A percentile compares a stretch with the other conserved stretches of the same genome.
phyloP scores from a whole-genome alignment of 306 rosid species.

The Neltuma alba region DNA sequence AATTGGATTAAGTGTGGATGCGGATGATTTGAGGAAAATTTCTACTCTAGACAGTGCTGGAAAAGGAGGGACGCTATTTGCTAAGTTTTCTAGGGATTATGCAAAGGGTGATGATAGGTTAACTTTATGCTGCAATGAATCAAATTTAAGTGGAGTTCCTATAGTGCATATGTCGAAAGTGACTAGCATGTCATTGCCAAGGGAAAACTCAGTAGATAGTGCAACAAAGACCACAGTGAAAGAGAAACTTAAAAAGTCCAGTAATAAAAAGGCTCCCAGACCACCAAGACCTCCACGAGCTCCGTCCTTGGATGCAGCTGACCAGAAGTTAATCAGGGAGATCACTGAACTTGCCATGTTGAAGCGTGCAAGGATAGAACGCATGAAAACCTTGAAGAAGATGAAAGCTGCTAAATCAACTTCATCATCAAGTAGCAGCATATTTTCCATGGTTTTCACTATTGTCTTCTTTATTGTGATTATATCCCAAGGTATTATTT shows the following conservation, averaged over 20 bases:
- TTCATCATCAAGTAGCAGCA: constrained; percentile 51
- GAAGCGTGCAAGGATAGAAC: constrained; percentile 84
- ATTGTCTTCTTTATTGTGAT: constrained; percentile 72
- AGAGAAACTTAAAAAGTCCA: constrained; percentile 67
- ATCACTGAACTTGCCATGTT: constrained; percentile 76
- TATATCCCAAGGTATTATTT: constrained; percentile 70
- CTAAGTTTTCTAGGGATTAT: constrained; percentile 49
- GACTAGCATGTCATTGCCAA: constrained; percentile 37
- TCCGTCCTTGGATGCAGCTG: constrained; percentile 83
- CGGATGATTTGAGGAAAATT: constrained; percentile 52
- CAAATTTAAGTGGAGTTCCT: constrained; percentile 40
- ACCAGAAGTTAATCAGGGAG: constrained; percentile 76
- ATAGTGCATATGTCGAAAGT: constrained; percentile 37
- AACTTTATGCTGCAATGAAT: constrained; percentile 36
- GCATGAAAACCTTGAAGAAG: constrained; percentile 82
- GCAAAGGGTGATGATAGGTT: constrained; percentile 45
- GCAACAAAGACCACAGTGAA: constrained; percentile 42
- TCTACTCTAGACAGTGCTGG: constrained; percentile 35
- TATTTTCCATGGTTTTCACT: constrained; percentile 78
- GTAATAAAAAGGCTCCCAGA: constrained; percentile 66
- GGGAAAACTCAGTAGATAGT: constrained; percentile 33
- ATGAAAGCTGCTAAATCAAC: constrained; percentile 61
- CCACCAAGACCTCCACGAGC: constrained; percentile 95
- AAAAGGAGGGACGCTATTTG: constrained; percentile 47
- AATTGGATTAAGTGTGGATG: constrained; percentile 54